Evolutionary conservation across 306 rosid species (phyloP).

Genomic region (Urtica urens): DNA sequence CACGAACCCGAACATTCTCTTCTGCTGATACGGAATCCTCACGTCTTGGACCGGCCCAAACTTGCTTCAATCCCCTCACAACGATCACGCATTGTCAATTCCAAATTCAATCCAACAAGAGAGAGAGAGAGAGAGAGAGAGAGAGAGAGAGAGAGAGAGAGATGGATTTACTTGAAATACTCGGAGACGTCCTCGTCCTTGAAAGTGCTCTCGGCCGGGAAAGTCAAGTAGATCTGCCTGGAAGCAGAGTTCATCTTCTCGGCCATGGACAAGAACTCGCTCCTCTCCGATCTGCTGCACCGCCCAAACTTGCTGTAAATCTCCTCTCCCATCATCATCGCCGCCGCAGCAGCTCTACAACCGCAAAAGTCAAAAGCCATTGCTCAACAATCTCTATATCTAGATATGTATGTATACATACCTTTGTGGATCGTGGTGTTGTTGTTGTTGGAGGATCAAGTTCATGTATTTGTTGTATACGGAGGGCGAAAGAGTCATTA

Average conservation of each 20-base stretch:
- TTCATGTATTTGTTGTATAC: constrained; percentile 53
- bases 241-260: constrained; percentile 79
- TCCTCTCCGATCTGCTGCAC: constrained; percentile 60
- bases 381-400: neutral
- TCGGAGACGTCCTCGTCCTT: constrained; percentile 96
- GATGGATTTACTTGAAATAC: constrained; percentile 61
- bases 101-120: constrained; percentile 12
- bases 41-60: constrained; percentile 98
- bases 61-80: constrained; percentile 48
- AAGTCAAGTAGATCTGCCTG: constrained; percentile 85
- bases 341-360: constrained; percentile 17
- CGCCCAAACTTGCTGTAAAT: constrained; percentile 48
- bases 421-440: constrained; percentile 62
- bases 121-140: no score
- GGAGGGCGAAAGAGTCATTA: constrained; percentile 50
- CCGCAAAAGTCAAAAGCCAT: constrained; percentile 1
- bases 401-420: neutral
- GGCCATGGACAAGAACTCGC: constrained; percentile 53
- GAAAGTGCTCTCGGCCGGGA: constrained; percentile 95
- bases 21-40: constrained; percentile 94
- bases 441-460: constrained; percentile 72
- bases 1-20: constrained; percentile 96
- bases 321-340: constrained; percentile 72
- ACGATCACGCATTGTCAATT: constrained; percentile 13
- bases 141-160: neutral